A percentile compares a stretch with the other conserved stretches of the same genome.
phyloP scores from a whole-genome alignment of 768 basidiomycete genomes.

The Tylopilus sp. region DNA sequence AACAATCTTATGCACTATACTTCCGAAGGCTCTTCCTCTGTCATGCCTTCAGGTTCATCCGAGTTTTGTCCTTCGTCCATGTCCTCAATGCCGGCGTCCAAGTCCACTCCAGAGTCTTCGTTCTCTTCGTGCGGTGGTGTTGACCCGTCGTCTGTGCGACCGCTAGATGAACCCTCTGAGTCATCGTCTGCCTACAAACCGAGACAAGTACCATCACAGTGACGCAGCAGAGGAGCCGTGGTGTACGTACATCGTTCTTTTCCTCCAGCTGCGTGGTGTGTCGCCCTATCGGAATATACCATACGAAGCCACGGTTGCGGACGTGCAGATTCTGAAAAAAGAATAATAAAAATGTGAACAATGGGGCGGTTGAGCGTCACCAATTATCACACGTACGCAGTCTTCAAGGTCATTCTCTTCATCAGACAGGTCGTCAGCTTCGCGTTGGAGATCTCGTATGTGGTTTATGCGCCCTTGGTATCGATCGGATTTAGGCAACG shows the following conservation, averaged over 20 bases:
- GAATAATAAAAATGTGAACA: neutral
- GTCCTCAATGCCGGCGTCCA: conserved; percentile 40
- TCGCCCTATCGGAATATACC: conserved; percentile 71
- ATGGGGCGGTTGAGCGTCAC: neutral
- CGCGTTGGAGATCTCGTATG: conserved; percentile 64
- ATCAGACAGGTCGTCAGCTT: conserved; percentile 82
- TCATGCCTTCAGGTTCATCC: conserved; percentile 38
- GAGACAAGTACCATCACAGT: neutral
- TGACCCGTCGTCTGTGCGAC: conserved; percentile 28
- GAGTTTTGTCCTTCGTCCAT: conserved; percentile 43
- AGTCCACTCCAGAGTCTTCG: conserved; percentile 37
- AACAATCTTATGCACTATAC: neutral
- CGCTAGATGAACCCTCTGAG: conserved; percentile 32
- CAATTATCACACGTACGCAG: conserved; percentile 41
- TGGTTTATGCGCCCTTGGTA: conserved; percentile 57
- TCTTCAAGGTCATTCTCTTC: conserved; percentile 83
- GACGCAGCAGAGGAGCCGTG: neutral
- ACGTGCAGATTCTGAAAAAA: conserved; percentile 50
- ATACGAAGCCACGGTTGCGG: conserved; percentile 62
- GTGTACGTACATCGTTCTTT: conserved; percentile 68
- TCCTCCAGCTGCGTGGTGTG: conserved; percentile 75
- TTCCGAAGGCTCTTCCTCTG: conserved; percentile 45
- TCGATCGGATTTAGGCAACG: conserved; percentile 47
- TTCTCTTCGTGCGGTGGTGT: conserved; percentile 36
- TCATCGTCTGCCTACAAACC: conserved; percentile 33